A percentile compares a stretch with the other conserved stretches of the same genome.
phyloP scores from a whole-genome alignment of 257 asterid species.

The Coffea canephora region DNA sequence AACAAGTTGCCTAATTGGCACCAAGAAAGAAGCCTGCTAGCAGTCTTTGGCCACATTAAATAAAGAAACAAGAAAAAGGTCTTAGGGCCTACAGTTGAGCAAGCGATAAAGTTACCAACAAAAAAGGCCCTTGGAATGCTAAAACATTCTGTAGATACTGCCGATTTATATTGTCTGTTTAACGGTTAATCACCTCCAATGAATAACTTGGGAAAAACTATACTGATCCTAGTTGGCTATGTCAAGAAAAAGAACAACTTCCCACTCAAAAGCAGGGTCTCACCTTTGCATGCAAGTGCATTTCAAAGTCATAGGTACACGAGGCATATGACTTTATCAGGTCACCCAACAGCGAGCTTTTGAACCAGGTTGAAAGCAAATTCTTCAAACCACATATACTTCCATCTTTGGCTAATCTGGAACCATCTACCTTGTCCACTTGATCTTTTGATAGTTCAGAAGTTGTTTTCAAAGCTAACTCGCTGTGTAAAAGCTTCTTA shows the following conservation, averaged over 20 bases:
- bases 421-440: constrained; percentile 31
- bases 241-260: constrained; percentile 1
- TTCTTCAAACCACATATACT: constrained; percentile 44
- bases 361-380: constrained; percentile 59
- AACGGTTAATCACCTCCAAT: constrained; percentile 1
- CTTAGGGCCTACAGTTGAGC: neutral
- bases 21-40: neutral
- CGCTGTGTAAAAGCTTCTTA: constrained; percentile 62
- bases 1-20: neutral
- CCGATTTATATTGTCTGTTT: neutral
- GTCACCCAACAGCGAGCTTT: constrained; percentile 49
- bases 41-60: neutral
- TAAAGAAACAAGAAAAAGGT: neutral
- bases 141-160: neutral
- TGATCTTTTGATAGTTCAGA: constrained; percentile 40
- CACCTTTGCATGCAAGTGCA: constrained; percentile 64
- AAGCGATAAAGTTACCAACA: neutral
- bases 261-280: constrained; percentile 12
- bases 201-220: neutral
- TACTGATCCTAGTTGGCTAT: neutral
- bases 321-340: constrained; percentile 69
- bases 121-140: neutral
- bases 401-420: constrained; percentile 26
- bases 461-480: constrained; percentile 39
- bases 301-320: constrained; percentile 47